Base-by-base conservation (phyloP, 2,329 filamentous ascomycete genomes). In the Exophiala xenobiotica region DNA sequence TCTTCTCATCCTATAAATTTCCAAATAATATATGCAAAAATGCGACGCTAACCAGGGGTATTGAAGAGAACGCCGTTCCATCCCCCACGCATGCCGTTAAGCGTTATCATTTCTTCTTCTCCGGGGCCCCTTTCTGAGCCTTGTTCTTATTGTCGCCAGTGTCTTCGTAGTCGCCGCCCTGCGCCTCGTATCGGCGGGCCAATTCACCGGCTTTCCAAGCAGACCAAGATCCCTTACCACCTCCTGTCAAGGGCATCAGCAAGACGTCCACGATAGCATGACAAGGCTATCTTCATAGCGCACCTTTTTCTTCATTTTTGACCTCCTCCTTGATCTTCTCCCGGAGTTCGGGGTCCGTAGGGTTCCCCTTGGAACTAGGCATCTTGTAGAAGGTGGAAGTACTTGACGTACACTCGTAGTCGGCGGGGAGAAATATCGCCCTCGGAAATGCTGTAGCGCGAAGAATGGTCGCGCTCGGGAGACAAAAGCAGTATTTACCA, bases 131-230 rank as follows among this genome's bases (percentile, higher is more conserved):
- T 33, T 56, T 56, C 49, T 61, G 44, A 38, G 50, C 45, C 53
- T 60, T 61, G 39, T 61, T 61, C 46, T 57, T 57, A 33, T 60
- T 54, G 29, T 57, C 51, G 11, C 53, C 58, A 2, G 45, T 56
- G 29, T 60, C 59, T 33, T 52, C 51, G 29, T 61, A 61, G 22
- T 58, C 58, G 11, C 58, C 59, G 4, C 54, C 53, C 22, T 53
- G 12, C 3, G 47, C 59, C 37, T 61, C 56, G 45, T 61, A 60
- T 14, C 56, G 38, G 8, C 53, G 48, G 14, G 58, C 51, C 35
- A 60, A 18, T 53, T 60, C 59, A 14, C 57, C 57, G 14, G 59
- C 59, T 46, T 60, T 61, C 59, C 57, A 61, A 40, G 59, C 59
- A 22, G 57, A 61, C 58, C 56, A 59, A 22, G 50, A 59, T 7